phyloP scores from a whole-genome alignment of 2,329 filamentous ascomycete species.

The Penicillium sp. region DNA sequence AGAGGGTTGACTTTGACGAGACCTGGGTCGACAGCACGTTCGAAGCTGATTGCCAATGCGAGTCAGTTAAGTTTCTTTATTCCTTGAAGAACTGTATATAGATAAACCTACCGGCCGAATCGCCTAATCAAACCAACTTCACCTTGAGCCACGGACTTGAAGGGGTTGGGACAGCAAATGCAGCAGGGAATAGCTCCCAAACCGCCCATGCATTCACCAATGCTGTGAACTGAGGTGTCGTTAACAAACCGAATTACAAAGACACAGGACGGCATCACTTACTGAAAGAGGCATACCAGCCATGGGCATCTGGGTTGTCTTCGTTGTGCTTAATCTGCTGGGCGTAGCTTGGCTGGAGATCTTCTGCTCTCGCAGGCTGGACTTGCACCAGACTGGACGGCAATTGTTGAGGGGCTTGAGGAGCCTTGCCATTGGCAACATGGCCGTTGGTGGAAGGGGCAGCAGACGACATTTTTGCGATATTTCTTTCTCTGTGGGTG shows the following conservation, averaged over 20 bases:
- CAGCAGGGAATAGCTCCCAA: constrained; percentile 88
- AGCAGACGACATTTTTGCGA: not conserved
- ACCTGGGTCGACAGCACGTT: constrained; percentile 92
- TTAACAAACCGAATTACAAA: not conserved
- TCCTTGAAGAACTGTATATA: not conserved
- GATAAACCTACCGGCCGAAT: constrained; percentile 61
- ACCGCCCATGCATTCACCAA: constrained; percentile 72
- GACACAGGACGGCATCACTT: constrained; percentile 32
- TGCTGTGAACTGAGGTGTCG: constrained; percentile 56
- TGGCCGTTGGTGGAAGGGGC: not conserved
- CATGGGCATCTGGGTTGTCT: constrained; percentile 66
- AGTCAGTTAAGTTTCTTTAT: constrained; percentile 8
- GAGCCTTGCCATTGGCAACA: constrained; percentile 32
- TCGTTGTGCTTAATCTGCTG: constrained; percentile 56
- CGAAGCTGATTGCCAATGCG: constrained; percentile 55
- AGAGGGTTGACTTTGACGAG: constrained; percentile 97
- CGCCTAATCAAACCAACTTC: constrained; percentile 94
- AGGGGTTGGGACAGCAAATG: constrained; percentile 88
- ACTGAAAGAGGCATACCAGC: constrained; percentile 90
- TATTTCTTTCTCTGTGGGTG: too few relatives aligned
- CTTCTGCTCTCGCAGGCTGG: constrained; percentile 74
- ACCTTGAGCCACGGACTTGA: constrained; percentile 86
- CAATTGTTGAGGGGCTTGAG: constrained; percentile 37
- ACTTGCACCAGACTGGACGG: constrained; percentile 61
- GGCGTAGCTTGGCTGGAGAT: constrained; percentile 81